Percentiles rank a stretch among this genome's conserved stretches.
Conservation (phyloP, 495 filamentous ascomycete species). For the Xylaria intraflava region DNA sequence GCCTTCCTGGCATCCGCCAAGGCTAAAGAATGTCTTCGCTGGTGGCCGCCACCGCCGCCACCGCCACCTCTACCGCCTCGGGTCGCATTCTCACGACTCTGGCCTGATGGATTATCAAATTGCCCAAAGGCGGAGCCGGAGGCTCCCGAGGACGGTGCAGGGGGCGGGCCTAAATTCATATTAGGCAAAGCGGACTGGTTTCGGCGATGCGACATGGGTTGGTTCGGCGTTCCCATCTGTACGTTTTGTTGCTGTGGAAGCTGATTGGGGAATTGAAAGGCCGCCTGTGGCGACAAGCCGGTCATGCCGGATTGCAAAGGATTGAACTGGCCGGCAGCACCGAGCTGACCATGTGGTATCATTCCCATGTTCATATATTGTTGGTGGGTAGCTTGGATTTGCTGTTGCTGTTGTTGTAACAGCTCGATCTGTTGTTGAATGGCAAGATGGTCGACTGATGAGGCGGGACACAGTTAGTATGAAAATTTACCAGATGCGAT, state of each 20-base stretch:
- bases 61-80: conserved; percentile 63
- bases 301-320: conserved; percentile 58
- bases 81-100: conserved; percentile 64
- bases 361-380: conserved; percentile 97
- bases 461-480: conserved; percentile 23
- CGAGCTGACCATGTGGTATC: conserved; percentile 75
- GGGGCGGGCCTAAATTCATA: conserved; percentile 88
- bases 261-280: conserved; percentile 86
- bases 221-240: conserved; percentile 68
- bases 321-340: conserved; percentile 60
- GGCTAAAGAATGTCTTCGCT: conserved; percentile 90
- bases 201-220: conserved; percentile 80
- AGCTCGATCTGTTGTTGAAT: conserved; percentile 98
- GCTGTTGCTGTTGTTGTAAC: conserved; percentile 96
- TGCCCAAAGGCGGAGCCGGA: conserved; percentile 77
- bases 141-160: conserved; percentile 91
- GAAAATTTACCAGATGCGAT: not conserved
- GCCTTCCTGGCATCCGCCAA: conserved; percentile 96
- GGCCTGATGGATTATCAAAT: conserved; percentile 56
- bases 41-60: conserved; percentile 67
- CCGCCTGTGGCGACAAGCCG: conserved; percentile 74
- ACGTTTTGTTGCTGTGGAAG: conserved; percentile 56
- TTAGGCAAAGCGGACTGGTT: conserved; percentile 96
- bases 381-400: conserved; percentile 90
- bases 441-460: conserved; percentile 90